Evolutionary conservation across 495 filamentous ascomycete genomes (phyloP), one percentile per base, ranked within the genome.

Genomic region (Penicillium samsonianum): DNA sequence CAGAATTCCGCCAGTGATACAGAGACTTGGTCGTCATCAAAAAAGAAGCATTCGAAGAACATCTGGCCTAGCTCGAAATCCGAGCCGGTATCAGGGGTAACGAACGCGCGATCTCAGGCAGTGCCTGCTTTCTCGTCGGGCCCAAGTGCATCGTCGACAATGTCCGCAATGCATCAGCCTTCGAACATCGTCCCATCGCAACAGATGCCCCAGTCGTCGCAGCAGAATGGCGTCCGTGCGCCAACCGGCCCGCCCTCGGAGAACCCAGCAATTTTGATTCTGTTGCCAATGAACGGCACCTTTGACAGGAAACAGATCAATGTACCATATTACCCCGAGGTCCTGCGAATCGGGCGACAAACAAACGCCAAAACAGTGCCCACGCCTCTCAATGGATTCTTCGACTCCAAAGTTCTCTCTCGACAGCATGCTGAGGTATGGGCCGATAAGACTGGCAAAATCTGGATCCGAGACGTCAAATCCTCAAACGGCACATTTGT

Each of bases 401-500:
- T 98, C 66, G 94, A 98, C 71, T 96, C 92, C 17, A 98, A 98
- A 67, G 94, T 98, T 35, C 82, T 98, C 14, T 97, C 93, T 33
- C 81, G 94, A 57, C 92, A 96, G 71, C 94, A 98, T 74, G 94
- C 94, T 16, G 94, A 98, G 60, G 84, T 98, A 17, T 98, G 91
- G 90, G 93, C 93, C 22, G 92, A 97, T 50, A 81, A 86, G 54
- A 82, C 80, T 60, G 93, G 94, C 14, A 96, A 94, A 67, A 86
- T 98, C 51, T 98, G 87, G 85, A 98, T 98, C 63, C 86, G 91
- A 33, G 94, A 98, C 74, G 88, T 98, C 60, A 98, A 96, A 70
- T 98, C 94, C 4, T 98, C 94, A 3, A 98, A 98, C 65, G 94
- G 94, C 40, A 98, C 94, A 1, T 98, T 98, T 72, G 92, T 98